phyloP scores from a whole-genome alignment of 1,284 basidiomycete genomes.

The Fistulinella cinereoalba region DNA sequence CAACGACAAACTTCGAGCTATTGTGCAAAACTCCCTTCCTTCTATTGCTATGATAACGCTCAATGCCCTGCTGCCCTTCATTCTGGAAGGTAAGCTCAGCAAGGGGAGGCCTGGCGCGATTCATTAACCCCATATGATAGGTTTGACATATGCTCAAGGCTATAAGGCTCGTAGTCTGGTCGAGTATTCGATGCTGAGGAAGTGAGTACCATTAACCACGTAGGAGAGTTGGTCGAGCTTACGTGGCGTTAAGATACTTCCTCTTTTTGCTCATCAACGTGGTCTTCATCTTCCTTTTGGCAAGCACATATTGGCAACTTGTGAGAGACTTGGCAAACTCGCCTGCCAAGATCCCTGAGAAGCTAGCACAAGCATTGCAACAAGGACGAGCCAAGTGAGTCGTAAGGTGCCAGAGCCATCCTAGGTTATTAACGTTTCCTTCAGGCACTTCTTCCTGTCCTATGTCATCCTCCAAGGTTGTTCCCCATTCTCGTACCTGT shows the following conservation, averaged over 20 bases:
- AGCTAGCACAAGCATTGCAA: conserved; percentile 79
- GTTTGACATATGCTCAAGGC: conserved; percentile 85
- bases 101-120: background rate
- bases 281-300: conserved; percentile 92
- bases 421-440: conserved; percentile 17
- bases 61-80: conserved; percentile 86
- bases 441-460: conserved; percentile 89
- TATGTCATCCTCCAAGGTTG: conserved; percentile 93
- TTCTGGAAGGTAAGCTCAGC: conserved; percentile 73
- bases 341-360: conserved; percentile 86
- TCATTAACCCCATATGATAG: conserved; percentile 38
- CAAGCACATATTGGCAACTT: conserved; percentile 87
- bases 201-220: conserved; percentile 49
- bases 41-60: conserved; percentile 86
- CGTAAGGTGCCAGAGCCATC: background rate
- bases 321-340: conserved; percentile 85
- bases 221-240: conserved; percentile 2
- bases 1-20: conserved; percentile 76
- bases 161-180: conserved; percentile 87
- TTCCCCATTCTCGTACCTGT: background rate
- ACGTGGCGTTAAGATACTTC: conserved; percentile 66
- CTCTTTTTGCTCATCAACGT: conserved; percentile 93
- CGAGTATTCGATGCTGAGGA: conserved; percentile 90
- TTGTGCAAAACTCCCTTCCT: conserved; percentile 92
- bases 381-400: conserved; percentile 64